These are phyloP conservation scores for Plasmopara muralis DNA, from an alignment of 352 stramenopile genomes.

Conservation along the genomic window DNA sequence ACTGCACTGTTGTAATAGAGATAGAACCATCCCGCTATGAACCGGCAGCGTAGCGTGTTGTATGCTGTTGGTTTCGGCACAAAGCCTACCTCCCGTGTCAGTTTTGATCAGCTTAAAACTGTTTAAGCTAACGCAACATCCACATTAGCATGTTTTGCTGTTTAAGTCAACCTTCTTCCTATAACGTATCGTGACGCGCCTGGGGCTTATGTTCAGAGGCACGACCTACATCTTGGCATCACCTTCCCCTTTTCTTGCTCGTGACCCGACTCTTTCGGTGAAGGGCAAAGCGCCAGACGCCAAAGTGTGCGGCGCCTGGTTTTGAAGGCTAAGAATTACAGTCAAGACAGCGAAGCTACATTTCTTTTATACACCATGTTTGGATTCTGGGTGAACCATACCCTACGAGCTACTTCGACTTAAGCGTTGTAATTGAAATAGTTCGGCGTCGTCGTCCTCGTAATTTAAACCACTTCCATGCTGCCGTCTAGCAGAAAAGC, in stretches of 20 bases:
- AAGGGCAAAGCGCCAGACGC: slow-evolving; percentile 5
- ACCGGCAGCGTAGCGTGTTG: slow-evolving; percentile 17
- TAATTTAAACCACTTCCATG: slow-evolving; percentile 9
- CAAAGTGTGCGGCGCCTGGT: slow-evolving; percentile 7
- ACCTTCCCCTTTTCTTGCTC: slow-evolving; percentile 25
- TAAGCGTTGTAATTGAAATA: slow-evolving; percentile 15
- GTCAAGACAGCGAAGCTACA: slow-evolving; percentile 5
- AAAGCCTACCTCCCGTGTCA: slow-evolving; percentile 17
- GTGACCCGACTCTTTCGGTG: slow-evolving; percentile 26
- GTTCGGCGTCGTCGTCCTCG: slow-evolving; percentile 9
- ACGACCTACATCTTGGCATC: slow-evolving; percentile 22
- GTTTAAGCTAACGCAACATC: slow-evolving; percentile 17
- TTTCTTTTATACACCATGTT: slow-evolving; percentile 6
- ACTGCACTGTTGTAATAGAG: slow-evolving; percentile 29
- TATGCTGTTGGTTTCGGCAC: slow-evolving; percentile 22
- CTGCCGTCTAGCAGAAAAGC: slow-evolving; percentile 17
- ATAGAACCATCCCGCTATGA: slow-evolving; percentile 27
- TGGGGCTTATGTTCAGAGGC: slow-evolving; percentile 11
- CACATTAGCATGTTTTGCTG: slow-evolving; percentile 13
- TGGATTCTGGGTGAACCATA: not conserved
- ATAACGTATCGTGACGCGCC: slow-evolving; percentile 1
- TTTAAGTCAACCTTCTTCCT: not conserved
- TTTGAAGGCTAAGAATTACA: slow-evolving; percentile 2
- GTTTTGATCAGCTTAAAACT: slow-evolving; percentile 27
- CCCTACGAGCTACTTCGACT: slow-evolving; percentile 12